Evolutionary conservation across 768 basidiomycete species (phyloP), one percentile per base, ranked within the genome.

Genomic region (Polyporus arcularius): DNA sequence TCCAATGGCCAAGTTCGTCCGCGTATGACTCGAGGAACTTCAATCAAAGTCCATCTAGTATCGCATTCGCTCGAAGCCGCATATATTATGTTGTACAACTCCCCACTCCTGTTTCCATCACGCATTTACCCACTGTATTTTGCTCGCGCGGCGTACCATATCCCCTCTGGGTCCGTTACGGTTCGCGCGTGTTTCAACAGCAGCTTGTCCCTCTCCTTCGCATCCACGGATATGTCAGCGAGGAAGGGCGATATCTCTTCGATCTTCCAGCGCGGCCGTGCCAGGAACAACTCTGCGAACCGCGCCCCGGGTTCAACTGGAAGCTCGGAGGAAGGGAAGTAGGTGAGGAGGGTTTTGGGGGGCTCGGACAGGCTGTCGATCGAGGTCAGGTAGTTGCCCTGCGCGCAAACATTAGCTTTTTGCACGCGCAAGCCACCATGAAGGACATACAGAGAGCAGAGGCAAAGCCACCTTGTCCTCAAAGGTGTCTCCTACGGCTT

Each of bases 231-330:
- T 57, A 97, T 85, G 63, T 94, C 94, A 6, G 79, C 74, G 12
- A 98, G 76, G 75, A 96, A 98, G 4, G 90, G 91, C 30, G 77
- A 74, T 61, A 98, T 90, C 16, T 96, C 93, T 12, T 89, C 86
- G 6, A 80, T 82, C 68, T 82, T 86, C 93, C 94, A 95, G 47
- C 83, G 83, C 21, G 83, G 63, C 5, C 88, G 85, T 9, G 88
- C 89, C 41, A 92, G 78, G 79, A 99, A 99, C 15, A 98, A 82
- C 63, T 96, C 93, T 12, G 83, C 73, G 75, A 98, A 98, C 15
- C 96, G 88, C 8, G 85, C 82, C 1, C 87, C 79, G 5, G 96
- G 89, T 53, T 93, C 89, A 0, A 83, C 72, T 1, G 96, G 91
- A 28, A 98, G 85, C 1, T 76, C 73, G 0, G 90, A 85, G 3